Conservation (phyloP, 768 basidiomycete genomes). For the Hebeloma cylindrosporum region DNA sequence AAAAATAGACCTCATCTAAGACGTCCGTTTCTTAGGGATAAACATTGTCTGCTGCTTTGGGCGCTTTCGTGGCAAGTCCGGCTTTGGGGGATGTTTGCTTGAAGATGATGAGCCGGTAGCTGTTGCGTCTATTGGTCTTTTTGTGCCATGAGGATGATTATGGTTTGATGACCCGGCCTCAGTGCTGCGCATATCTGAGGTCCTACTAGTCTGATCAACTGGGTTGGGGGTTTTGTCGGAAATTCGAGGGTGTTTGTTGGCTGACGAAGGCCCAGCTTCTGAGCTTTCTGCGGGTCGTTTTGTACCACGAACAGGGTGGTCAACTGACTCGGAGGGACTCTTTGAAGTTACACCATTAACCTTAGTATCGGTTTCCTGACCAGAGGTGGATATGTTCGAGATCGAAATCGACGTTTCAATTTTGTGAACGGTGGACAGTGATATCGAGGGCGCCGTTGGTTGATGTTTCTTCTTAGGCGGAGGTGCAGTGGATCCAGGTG, state of each 20-base stretch:
- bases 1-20: conserved; percentile 4
- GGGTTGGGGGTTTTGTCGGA: conserved; percentile 23
- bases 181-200: not conserved
- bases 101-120: conserved; percentile 6
- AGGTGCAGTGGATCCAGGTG: not conserved
- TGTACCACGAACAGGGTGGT: not conserved
- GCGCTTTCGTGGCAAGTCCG: conserved; percentile 32
- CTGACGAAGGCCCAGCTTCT: not conserved
- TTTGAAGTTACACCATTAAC: too few relatives aligned
- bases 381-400: too few relatives aligned
- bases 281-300: not conserved
- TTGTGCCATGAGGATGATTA: not conserved
- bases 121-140: conserved; percentile 1
- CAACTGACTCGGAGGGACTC: too few relatives aligned
- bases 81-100: conserved; percentile 28
- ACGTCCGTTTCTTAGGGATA: conserved; percentile 56
- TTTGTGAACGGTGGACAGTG: too few relatives aligned
- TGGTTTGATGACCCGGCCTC: too few relatives aligned
- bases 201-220: not conserved
- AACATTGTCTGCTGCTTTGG: conserved; percentile 46
- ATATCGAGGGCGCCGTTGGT: not conserved
- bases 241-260: not conserved
- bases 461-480: not conserved
- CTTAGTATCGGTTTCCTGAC: too few relatives aligned
- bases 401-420: too few relatives aligned